A percentile compares a stretch with the other conserved stretches of the same genome.
Evolutionary conservation across 345 rosid genomes (phyloP).

Genomic region (Melastoma malabathricum): DNA sequence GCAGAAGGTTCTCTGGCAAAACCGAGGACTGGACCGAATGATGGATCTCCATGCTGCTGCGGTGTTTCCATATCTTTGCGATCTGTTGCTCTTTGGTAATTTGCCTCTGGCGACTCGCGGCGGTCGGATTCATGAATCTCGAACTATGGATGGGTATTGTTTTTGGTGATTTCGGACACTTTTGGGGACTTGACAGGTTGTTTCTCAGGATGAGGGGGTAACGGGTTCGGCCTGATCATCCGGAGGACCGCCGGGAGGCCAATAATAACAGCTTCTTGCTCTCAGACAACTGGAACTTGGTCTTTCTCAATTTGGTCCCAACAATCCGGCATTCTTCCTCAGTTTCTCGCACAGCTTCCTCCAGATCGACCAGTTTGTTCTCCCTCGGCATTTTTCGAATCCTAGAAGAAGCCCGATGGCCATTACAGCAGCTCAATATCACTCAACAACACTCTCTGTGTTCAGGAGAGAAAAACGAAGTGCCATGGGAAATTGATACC

Average conservation of each 20-base stretch:
- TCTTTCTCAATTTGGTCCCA: slow-evolving; percentile 29
- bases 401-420: slow-evolving; percentile 20
- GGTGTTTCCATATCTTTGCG: slow-evolving; percentile 19
- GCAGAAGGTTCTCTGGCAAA: slow-evolving; percentile 29
- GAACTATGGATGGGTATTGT: slow-evolving; percentile 18
- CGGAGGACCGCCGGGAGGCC: slow-evolving; percentile 14
- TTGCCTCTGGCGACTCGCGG: slow-evolving; percentile 76
- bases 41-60: slow-evolving; percentile 15
- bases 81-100: slow-evolving; percentile 41
- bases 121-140: slow-evolving; percentile 79
- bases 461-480: background rate
- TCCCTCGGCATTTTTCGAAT: slow-evolving; percentile 38
- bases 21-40: slow-evolving; percentile 19
- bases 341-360: slow-evolving; percentile 45
- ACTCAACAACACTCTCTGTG: no score
- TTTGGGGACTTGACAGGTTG: slow-evolving; percentile 20
- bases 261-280: slow-evolving; percentile 40
- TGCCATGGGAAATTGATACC: slow-evolving; percentile 19
- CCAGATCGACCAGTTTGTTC: slow-evolving; percentile 42
- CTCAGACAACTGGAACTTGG: slow-evolving; percentile 35
- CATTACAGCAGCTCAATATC: no score
- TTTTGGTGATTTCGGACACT: slow-evolving; percentile 16
- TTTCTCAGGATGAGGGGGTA: slow-evolving; percentile 11
- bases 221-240: slow-evolving; percentile 21
- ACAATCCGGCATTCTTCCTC: slow-evolving; percentile 39